These are phyloP conservation scores for Leccinum fuscescens DNA, from an alignment of 1,284 basidiomycete species.

Conservation along the genomic window DNA sequence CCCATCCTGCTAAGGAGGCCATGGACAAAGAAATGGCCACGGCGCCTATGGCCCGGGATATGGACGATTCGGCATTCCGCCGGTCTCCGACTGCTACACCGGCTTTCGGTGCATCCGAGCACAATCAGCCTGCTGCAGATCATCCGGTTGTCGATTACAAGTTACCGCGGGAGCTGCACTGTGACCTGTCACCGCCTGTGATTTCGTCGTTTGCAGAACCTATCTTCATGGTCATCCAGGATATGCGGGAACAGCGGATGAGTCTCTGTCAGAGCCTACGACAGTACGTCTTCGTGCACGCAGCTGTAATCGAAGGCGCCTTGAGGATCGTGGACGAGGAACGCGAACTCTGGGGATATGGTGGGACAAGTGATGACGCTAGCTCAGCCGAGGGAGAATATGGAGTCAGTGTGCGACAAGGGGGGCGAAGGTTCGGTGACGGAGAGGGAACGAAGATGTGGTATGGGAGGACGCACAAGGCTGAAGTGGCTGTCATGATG, in stretches of 20 bases:
- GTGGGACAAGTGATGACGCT: constrained; percentile 27
- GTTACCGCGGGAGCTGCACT: constrained; percentile 57
- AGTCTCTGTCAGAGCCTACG: constrained; percentile 85
- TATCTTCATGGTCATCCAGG: constrained; percentile 74
- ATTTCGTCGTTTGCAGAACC: constrained; percentile 70
- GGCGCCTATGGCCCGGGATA: neutral
- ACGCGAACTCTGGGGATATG: constrained; percentile 38
- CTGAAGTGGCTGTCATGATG: constrained; percentile 1
- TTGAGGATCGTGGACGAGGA: constrained; percentile 78
- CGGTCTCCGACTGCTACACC: neutral
- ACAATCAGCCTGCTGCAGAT: constrained; percentile 11
- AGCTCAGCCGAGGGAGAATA: constrained; percentile 19
- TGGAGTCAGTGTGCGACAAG: neutral
- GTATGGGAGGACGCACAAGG: constrained; percentile 2
- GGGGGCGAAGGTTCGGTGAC: constrained; percentile 2
- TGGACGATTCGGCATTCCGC: neutral
- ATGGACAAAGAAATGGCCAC: constrained; percentile 3
- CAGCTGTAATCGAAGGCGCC: constrained; percentile 79
- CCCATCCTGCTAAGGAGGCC: neutral
- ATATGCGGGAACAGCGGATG: constrained; percentile 91
- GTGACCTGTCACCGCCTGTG: constrained; percentile 50
- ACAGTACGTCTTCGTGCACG: constrained; percentile 89
- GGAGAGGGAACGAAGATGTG: constrained; percentile 10
- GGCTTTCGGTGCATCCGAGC: constrained; percentile 5
- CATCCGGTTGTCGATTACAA: constrained; percentile 48